Percentiles rank a stretch among this genome's conserved stretches.
phyloP scores from a whole-genome alignment of 495 filamentous ascomycete genomes.

The Penicillium herquei region DNA sequence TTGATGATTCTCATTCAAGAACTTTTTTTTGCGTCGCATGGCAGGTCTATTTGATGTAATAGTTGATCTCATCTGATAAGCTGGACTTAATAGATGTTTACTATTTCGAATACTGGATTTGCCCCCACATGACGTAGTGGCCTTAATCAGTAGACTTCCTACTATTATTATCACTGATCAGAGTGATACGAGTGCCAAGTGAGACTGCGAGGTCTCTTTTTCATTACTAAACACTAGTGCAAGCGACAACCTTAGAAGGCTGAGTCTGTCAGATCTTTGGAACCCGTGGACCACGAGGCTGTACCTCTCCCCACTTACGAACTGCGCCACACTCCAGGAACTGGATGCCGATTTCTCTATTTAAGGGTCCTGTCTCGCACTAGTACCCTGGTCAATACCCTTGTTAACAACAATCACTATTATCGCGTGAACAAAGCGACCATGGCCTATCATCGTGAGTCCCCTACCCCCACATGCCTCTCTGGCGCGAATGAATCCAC shows the following conservation, averaged over 20 bases:
- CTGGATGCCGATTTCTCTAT: not conserved
- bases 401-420: too few species aligned
- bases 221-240: too few species aligned
- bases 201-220: too few species aligned
- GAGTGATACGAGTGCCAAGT: too few species aligned
- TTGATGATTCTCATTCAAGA: slow-evolving; percentile 3
- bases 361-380: not conserved
- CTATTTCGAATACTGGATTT: not conserved
- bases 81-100: slow-evolving; percentile 9
- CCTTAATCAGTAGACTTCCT: not conserved
- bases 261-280: not conserved
- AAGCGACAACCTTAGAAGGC: not conserved
- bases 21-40: slow-evolving; percentile 1
- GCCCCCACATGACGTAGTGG: slow-evolving; percentile 3
- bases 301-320: not conserved
- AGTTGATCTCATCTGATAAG: slow-evolving; percentile 2
- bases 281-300: not conserved
- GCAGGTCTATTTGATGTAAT: slow-evolving; percentile 1
- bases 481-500: not conserved
- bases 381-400: too few species aligned
- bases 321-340: slow-evolving; percentile 2
- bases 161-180: not conserved
- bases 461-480: not conserved
- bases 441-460: slow-evolving; percentile 37
- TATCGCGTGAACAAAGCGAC: not conserved